Evolutionary conservation across 192 early-diverging fungal species (phyloP).

Genomic region (Backusella psychrophila): DNA sequence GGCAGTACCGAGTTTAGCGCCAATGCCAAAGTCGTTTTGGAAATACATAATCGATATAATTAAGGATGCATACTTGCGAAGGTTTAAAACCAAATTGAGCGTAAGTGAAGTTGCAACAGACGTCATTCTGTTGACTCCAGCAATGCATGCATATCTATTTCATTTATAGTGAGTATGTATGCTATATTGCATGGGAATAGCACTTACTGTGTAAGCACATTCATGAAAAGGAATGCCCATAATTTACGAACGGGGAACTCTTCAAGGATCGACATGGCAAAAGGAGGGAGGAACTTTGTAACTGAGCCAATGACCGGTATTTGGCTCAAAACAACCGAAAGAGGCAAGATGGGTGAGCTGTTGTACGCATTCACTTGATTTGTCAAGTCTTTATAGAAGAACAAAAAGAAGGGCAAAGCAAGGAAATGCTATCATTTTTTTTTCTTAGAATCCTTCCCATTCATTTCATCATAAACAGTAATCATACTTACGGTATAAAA

Average conservation of each 20-base stretch:
- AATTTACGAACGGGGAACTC: conserved; percentile 49
- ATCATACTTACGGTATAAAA: conserved; percentile 70
- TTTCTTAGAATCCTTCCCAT: neutral
- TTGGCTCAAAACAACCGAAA: conserved; percentile 12
- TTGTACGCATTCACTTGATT: conserved; percentile 56
- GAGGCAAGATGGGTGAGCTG: conserved; percentile 46
- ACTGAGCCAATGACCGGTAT: neutral
- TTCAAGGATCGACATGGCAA: neutral
- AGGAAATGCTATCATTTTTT: conserved; percentile 59
- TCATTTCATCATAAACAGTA: neutral
- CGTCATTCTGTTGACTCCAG: conserved; percentile 81
- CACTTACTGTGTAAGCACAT: conserved; percentile 79
- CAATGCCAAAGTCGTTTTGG: conserved; percentile 67
- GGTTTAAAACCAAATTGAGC: conserved; percentile 80
- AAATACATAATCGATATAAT: conserved; percentile 79
- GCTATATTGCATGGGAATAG: neutral
- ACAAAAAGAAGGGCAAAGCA: conserved; percentile 76
- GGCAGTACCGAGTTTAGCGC: conserved; percentile 64
- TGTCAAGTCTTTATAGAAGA: conserved; percentile 69
- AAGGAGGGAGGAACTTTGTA: neutral
- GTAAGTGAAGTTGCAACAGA: conserved; percentile 79
- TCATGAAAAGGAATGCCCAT: conserved; percentile 71
- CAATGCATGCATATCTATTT: conserved; percentile 75
- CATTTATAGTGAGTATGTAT: neutral
- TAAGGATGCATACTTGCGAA: conserved; percentile 84